Evolutionary conservation across 306 rosid genomes (phyloP).

Genomic region (Pueraria montana): DNA sequence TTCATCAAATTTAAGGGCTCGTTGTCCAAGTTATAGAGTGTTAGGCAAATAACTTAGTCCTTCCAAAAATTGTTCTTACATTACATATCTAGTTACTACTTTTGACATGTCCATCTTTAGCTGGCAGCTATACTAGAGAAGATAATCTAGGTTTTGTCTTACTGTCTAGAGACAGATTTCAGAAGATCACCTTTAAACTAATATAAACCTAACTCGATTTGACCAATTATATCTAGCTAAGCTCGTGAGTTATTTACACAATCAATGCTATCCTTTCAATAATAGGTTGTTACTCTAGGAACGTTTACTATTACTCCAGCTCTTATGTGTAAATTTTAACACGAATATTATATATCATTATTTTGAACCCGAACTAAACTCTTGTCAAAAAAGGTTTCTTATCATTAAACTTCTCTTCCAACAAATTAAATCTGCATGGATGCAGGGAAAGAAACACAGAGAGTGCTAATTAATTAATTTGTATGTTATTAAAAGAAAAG

Average conservation of each 20-base stretch:
- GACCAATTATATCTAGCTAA: slow-evolving; percentile 16
- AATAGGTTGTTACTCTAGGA: not conserved
- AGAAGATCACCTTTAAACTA: slow-evolving; percentile 33
- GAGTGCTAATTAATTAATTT: not conserved
- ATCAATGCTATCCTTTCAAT: slow-evolving; percentile 20
- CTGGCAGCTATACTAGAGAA: slow-evolving; percentile 39
- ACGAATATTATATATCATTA: too few relatives aligned
- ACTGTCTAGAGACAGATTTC: slow-evolving; percentile 22
- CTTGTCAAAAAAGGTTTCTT: too few relatives aligned
- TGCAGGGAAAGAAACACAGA: slow-evolving; percentile 5
- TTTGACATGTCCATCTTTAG: slow-evolving; percentile 37
- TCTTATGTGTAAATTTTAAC: not conserved
- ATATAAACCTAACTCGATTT: slow-evolving; percentile 45
- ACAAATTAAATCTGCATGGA: slow-evolving; percentile 29
- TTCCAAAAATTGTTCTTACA: not conserved
- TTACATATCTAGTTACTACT: slow-evolving; percentile 8
- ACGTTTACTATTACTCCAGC: not conserved
- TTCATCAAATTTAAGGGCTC: slow-evolving; percentile 30
- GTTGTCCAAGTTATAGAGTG: slow-evolving; percentile 14
- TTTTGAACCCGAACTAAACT: too few relatives aligned
- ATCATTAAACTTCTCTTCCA: not conserved
- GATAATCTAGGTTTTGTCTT: slow-evolving; percentile 46
- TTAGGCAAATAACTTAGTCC: slow-evolving; percentile 41
- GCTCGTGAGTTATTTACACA: slow-evolving; percentile 9
- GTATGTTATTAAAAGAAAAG: not conserved